Evolutionary conservation across 2,329 filamentous ascomycete species (phyloP), one percentile per base, ranked within the genome.

Genomic region (Colletotrichum liriopes): DNA sequence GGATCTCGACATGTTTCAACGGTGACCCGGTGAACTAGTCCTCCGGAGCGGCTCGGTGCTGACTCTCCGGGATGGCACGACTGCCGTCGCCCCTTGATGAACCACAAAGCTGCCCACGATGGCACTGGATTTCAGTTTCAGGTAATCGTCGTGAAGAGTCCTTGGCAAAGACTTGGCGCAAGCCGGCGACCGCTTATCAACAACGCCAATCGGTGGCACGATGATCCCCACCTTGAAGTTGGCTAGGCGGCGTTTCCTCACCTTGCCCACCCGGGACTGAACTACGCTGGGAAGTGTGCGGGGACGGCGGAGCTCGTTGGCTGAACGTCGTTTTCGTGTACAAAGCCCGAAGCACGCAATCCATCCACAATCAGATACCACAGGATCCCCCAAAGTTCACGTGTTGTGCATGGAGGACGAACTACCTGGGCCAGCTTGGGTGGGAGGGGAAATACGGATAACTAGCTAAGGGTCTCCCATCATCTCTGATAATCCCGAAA

Each of bases 341-440:
- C 59, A 72, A 32, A 65, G 45, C 39, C 70, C 65, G 61, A 26
- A 73, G 55, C 71, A 73, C 71, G 71, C 71, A 58, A 73, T 71
- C 11, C 47, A 71, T 45, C 71, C 67, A 73, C 67, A 71, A 62
- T 63, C 61, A 54, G 49, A 58, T 63, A 62, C 56, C 56, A 67
- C 61, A 29, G 29, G 18, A 41, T 41, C 26, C 37, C 12, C 6
- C n/a, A 23, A 47, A 9, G 26, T 26, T 49, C 35, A 20, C 23
- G 32, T 49, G 49, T 12, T 2, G 29, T 45, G 26, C 16, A 39
- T 23, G 37, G 20, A 26, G 29, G 32, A 32, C n/a, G 18, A 12
- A 26, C 3, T 20, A 20, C 35, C 39, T 41, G 20, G 20, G n/a
- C 14, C n/a, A 58, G 43, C 49, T 62, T 23, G 65, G 37, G 6